Base-by-base conservation (phyloP, 106 monocot genomes). In the Platanthera guangdongensis region DNA sequence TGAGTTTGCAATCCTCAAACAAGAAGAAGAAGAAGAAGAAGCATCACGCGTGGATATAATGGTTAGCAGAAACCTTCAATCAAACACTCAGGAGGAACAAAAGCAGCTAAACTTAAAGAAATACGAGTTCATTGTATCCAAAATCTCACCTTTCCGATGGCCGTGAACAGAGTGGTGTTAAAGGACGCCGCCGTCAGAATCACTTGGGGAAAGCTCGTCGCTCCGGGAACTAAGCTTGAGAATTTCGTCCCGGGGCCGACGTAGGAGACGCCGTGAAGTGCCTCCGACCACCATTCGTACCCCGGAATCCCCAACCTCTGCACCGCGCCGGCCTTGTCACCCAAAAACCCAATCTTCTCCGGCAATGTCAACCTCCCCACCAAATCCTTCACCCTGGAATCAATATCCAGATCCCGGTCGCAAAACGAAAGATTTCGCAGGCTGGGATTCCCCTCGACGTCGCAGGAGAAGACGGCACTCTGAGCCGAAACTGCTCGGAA, bases 221-320 rank as follows among this genome's bases (percentile, higher is more conserved):
- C 92, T 10, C 85, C 89, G 1, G 89, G 92, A 1, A 92, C 86
- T 21, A 85, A 64, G 71, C 74, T 57, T 0, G 91, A 81, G 78
- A 92, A 92, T 39, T 80, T 69, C 2, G 89, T 89, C 28, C 92
- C 92, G 2, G 86, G 86, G 0, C 92, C 92, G 55, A 87, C 83
- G 68, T 83, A 81, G 14, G 92, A 92, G 15, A 92, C 92, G 25
- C 92, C 92, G 80, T 92, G 92, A 53, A 92, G 77, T 9, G 89
- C 92, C 79, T 92, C 92, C 21, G 92, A 92, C 92, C 92, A 92
- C 92, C 92, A 92, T 76, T 92, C 84, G 39, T 92, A 92, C 68
- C 74, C 73, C 8, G 92, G 92, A 19, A 92, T 86, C 16, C 92
- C 92, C 11, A 92, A 84, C 77, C 92, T 65, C 2, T 48, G 3